Conservation (phyloP, 2,329 filamentous ascomycete genomes). For the Xylaria sp. region DNA sequence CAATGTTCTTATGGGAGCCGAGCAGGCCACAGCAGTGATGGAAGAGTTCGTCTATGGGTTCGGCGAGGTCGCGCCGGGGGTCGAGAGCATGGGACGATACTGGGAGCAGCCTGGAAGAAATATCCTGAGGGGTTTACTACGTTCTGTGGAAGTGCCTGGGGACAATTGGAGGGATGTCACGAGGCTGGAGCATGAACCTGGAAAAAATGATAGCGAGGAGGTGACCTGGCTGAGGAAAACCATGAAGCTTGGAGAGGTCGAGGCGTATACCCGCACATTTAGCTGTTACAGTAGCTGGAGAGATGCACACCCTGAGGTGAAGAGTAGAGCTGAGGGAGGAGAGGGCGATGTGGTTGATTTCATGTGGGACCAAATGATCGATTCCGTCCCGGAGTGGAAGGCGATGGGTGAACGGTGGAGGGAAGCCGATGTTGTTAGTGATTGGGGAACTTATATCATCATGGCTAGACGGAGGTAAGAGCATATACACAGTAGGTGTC, state of each 20-base stretch:
- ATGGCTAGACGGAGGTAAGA: slow-evolving; percentile 60
- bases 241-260: slow-evolving; percentile 67
- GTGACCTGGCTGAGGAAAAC: slow-evolving; percentile 63
- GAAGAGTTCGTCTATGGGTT: slow-evolving; percentile 66
- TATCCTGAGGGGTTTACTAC: slow-evolving; percentile 63
- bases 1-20: slow-evolving; percentile 66
- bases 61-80: slow-evolving; percentile 56
- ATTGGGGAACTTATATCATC: slow-evolving; percentile 71
- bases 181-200: slow-evolving; percentile 68
- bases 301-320: slow-evolving; percentile 62
- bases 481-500: not conserved
- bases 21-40: slow-evolving; percentile 63
- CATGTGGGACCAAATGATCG: slow-evolving; percentile 68
- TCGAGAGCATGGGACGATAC: slow-evolving; percentile 65
- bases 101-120: slow-evolving; percentile 71
- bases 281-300: slow-evolving; percentile 70
- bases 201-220: slow-evolving; percentile 53
- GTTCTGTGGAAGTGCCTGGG: slow-evolving; percentile 63
- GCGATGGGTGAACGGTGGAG: slow-evolving; percentile 61
- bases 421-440: slow-evolving; percentile 65
- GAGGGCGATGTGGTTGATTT: slow-evolving; percentile 70
- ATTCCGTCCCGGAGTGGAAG: slow-evolving; percentile 64
- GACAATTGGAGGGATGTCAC: slow-evolving; percentile 63
- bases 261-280: slow-evolving; percentile 71
- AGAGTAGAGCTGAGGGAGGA: slow-evolving; percentile 64